phyloP scores from a whole-genome alignment of 305 asterid species.

The Solanum hybrid region DNA sequence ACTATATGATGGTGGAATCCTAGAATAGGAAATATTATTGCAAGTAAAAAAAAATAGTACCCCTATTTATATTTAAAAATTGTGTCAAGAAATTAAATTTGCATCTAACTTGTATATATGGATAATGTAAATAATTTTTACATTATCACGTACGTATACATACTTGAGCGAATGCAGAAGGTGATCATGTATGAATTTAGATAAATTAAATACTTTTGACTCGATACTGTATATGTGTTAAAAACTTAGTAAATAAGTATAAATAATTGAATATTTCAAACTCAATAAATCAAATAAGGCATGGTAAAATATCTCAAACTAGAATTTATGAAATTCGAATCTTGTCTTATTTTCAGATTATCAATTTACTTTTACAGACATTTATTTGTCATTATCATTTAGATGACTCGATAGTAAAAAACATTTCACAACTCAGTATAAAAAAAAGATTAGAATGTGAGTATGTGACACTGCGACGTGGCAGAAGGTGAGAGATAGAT shows the following conservation, averaged over 20 bases:
- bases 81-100: too few relatives aligned
- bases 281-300: too few relatives aligned
- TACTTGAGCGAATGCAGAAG: not conserved
- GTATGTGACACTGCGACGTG: constrained; percentile 1
- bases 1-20: not conserved
- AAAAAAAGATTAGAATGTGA: not conserved
- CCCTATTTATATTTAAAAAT: too few relatives aligned
- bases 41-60: not conserved
- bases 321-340: too few relatives aligned
- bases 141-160: not conserved
- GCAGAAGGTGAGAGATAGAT: not conserved
- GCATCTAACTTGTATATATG: too few relatives aligned
- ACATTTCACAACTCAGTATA: not conserved
- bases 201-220: too few relatives aligned
- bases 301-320: too few relatives aligned
- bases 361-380: not conserved
- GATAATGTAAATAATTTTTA: not conserved
- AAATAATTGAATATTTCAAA: too few relatives aligned
- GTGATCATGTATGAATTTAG: too few relatives aligned
- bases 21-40: not conserved
- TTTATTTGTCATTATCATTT: not conserved
- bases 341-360: too few relatives aligned
- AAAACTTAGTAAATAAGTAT: too few relatives aligned
- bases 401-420: not conserved
- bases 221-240: too few relatives aligned